These are phyloP conservation scores for Blastobotrys buckinghamii DNA, from an alignment of 1,139 yeast genomes.

Conservation along the genomic window DNA sequence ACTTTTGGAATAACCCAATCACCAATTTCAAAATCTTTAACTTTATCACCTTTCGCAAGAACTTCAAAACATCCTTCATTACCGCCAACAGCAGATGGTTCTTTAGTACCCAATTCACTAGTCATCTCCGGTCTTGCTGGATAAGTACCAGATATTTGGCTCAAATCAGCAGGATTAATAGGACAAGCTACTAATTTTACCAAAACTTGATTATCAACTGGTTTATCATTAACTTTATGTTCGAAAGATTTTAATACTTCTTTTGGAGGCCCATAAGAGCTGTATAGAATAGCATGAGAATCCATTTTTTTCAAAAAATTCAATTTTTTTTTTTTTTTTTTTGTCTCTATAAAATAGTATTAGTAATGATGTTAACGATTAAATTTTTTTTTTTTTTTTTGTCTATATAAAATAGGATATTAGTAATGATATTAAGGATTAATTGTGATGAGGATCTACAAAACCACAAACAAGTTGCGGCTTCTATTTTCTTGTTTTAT, in stretches of 20 bases:
- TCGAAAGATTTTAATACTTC: slow-evolving; percentile 19
- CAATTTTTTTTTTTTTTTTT: too few species aligned
- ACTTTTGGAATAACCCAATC: slow-evolving; percentile 87
- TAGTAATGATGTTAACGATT: too few species aligned
- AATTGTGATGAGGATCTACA: too few species aligned
- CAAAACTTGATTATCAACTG: slow-evolving; percentile 41
- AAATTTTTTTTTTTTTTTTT: too few species aligned
- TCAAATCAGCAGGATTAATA: slow-evolving; percentile 85
- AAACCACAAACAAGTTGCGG: too few species aligned
- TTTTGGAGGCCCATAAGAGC: slow-evolving; percentile 29
- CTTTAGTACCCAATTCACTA: slow-evolving; percentile 46
- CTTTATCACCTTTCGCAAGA: slow-evolving; percentile 54
- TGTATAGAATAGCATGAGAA: slow-evolving; percentile 23
- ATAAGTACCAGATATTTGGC: slow-evolving; percentile 89
- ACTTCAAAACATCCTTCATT: slow-evolving; percentile 95
- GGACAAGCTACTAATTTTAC: slow-evolving; percentile 77
- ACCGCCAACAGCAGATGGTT: slow-evolving; percentile 76
- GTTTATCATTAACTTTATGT: slow-evolving; percentile 26
- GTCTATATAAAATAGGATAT: too few species aligned
- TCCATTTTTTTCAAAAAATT: not conserved
- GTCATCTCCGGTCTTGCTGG: slow-evolving; percentile 73
- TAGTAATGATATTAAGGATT: too few species aligned
- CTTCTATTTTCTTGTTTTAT: too few species aligned
- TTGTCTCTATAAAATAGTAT: too few species aligned
- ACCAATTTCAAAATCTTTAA: slow-evolving; percentile 48